phyloP scores from a whole-genome alignment of 1,284 basidiomycete genomes.

The Ustilago lituana region DNA sequence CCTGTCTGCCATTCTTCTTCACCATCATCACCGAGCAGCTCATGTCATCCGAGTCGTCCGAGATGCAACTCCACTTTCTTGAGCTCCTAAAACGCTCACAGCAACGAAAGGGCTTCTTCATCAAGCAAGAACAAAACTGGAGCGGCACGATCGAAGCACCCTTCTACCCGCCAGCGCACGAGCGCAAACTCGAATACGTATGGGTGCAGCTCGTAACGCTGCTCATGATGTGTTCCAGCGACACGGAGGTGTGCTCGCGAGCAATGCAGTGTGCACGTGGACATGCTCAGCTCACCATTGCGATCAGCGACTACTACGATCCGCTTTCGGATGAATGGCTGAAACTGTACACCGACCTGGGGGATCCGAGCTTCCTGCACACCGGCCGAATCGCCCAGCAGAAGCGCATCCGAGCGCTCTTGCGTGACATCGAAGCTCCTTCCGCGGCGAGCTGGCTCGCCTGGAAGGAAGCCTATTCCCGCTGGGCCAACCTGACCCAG shows the following conservation, averaged over 20 bases:
- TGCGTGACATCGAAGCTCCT: conserved; percentile 75
- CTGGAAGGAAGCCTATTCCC: conserved; percentile 82
- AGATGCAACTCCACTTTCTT: conserved; percentile 50
- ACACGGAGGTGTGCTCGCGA: conserved; percentile 56
- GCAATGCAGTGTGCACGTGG: conserved; percentile 49
- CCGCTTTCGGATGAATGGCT: conserved; percentile 47
- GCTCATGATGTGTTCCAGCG: conserved; percentile 58
- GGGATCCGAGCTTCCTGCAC: conserved; percentile 41
- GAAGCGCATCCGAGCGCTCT: conserved; percentile 78
- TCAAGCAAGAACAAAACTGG: conserved; percentile 24
- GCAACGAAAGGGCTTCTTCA: conserved; percentile 31
- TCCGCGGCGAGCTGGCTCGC: conserved; percentile 77
- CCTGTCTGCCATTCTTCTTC: conserved; percentile 43
- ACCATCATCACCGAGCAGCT: conserved; percentile 45
- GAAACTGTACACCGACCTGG: conserved; percentile 44
- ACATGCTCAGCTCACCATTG: conserved; percentile 25
- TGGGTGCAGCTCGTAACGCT: conserved; percentile 44
- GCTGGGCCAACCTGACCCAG: conserved; percentile 72
- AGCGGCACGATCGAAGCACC: conserved; percentile 9
- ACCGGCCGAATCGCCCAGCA: conserved; percentile 78
- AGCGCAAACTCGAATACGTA: conserved; percentile 35
- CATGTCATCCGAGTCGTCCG: conserved; percentile 28
- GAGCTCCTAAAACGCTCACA: conserved; percentile 35
- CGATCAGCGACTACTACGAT: conserved; percentile 26
- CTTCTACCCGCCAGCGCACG: conserved; percentile 31